Evolutionary conservation across 2,329 filamentous ascomycete species (phyloP).

Genomic region (Capronia americana): DNA sequence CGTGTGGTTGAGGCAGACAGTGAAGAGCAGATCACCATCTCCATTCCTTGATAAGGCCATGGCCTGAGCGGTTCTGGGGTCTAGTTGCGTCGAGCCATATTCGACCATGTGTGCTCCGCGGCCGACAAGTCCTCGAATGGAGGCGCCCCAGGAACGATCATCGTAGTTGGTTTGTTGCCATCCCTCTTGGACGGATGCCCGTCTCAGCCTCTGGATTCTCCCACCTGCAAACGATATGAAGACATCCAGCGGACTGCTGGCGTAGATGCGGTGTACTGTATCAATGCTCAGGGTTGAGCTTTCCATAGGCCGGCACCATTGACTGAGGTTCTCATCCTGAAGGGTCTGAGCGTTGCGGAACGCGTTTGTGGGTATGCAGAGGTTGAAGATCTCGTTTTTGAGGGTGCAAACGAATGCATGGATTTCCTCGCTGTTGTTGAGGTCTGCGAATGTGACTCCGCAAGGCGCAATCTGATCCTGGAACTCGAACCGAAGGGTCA

Average conservation of each 20-base stretch:
- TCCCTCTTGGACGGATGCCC: conserved; percentile 58
- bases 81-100: conserved; percentile 50
- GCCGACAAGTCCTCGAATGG: conserved; percentile 54
- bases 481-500: conserved; percentile 81
- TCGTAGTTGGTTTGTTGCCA: conserved; percentile 57
- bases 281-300: conserved; percentile 76
- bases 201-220: conserved; percentile 69
- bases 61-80: conserved; percentile 52
- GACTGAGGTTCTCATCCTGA: conserved; percentile 77
- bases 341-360: conserved; percentile 71
- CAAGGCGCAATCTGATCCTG: conserved; percentile 73
- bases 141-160: conserved; percentile 57
- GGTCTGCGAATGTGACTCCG: conserved; percentile 83
- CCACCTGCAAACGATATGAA: conserved; percentile 69
- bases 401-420: conserved; percentile 81
- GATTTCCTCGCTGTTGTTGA: conserved; percentile 76
- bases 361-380: conserved; percentile 81
- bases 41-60: conserved; percentile 51
- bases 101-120: conserved; percentile 53
- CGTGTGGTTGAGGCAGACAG: conserved; percentile 86
- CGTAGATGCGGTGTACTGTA: conserved; percentile 76
- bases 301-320: conserved; percentile 67
- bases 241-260: conserved; percentile 74
- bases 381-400: conserved; percentile 78
- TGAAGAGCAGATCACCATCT: conserved; percentile 66